Percentiles rank a stretch among this genome's conserved stretches.
Evolutionary conservation across 1,284 basidiomycete species (phyloP).

Genomic region (Pseudozyma hubeiensis): DNA sequence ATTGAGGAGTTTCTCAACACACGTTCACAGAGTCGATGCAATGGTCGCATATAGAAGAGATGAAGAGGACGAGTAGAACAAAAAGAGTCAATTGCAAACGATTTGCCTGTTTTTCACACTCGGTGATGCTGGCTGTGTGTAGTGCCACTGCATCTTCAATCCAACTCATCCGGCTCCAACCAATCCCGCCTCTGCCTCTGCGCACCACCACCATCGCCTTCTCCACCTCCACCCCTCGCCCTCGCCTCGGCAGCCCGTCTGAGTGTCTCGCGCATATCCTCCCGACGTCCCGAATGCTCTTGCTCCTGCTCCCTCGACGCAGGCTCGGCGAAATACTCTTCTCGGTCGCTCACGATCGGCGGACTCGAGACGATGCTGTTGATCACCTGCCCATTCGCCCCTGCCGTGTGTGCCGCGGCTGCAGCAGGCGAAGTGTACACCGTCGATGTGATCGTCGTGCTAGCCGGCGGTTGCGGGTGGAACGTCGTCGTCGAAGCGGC

Average conservation of each 20-base stretch:
- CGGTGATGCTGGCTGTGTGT: too few species aligned
- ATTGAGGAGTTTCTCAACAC: constrained; percentile 70
- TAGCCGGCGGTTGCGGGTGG: constrained; percentile 24
- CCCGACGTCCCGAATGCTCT: constrained; percentile 2
- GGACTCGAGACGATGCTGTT: constrained; percentile 38
- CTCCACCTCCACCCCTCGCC: neutral
- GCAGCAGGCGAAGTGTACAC: constrained; percentile 12
- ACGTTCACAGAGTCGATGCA: constrained; percentile 69
- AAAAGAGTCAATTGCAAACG: too few species aligned
- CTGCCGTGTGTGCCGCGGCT: neutral
- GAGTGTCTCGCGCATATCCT: constrained; percentile 34
- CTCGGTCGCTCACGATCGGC: constrained; percentile 39
- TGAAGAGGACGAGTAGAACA: constrained; percentile 63
- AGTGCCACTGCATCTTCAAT: constrained; percentile 11
- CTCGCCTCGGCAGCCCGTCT: constrained; percentile 32
- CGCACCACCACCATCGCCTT: neutral
- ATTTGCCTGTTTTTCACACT: too few species aligned
- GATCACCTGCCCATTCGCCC: constrained; percentile 11
- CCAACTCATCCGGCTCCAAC: constrained; percentile 48
- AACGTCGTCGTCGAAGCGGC: constrained; percentile 13
- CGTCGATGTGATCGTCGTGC: constrained; percentile 34
- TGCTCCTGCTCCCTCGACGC: neutral
- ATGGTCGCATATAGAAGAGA: constrained; percentile 70
- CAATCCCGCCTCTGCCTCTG: neutral
- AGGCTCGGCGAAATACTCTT: constrained; percentile 14